Evolutionary conservation across 768 basidiomycete species (phyloP).

Genomic region (Cystofilobasidium capitatum): DNA sequence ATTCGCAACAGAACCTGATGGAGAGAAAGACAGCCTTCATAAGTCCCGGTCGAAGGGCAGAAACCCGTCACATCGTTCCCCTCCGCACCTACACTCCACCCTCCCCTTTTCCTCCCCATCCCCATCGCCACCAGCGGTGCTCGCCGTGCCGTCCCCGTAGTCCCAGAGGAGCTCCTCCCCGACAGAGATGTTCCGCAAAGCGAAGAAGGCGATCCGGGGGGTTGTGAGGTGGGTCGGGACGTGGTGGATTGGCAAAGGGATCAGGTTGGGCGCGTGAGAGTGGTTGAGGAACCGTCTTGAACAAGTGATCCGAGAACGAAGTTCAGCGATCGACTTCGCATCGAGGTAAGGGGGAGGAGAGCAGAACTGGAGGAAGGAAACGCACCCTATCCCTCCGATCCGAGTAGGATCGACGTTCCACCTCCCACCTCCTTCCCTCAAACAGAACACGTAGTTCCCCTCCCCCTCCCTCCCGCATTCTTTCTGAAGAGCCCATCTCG

Average conservation of each 20-base stretch:
- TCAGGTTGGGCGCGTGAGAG: conserved; percentile 22
- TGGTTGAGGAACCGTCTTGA: conserved; percentile 26
- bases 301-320: too few relatives aligned
- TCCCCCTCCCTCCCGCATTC: background rate
- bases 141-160: conserved; percentile 14
- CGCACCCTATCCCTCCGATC: conserved; percentile 3
- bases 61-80: background rate
- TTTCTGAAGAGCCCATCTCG: background rate
- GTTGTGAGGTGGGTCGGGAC: conserved; percentile 13
- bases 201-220: conserved; percentile 23
- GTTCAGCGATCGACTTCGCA: background rate
- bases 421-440: background rate
- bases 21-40: too few relatives aligned
- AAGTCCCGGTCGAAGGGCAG: background rate
- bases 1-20: too few relatives aligned
- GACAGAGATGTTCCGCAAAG: background rate
- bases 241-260: conserved; percentile 10
- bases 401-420: background rate
- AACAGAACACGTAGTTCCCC: conserved; percentile 20
- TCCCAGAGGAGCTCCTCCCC: conserved; percentile 24
- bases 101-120: background rate
- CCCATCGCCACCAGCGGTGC: background rate
- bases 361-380: background rate
- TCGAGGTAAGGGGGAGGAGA: background rate
- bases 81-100: background rate